Evolutionary conservation across 495 filamentous ascomycete species (phyloP), one percentile per base, ranked within the genome.

Genomic region (Trichoderma parareesei): DNA sequence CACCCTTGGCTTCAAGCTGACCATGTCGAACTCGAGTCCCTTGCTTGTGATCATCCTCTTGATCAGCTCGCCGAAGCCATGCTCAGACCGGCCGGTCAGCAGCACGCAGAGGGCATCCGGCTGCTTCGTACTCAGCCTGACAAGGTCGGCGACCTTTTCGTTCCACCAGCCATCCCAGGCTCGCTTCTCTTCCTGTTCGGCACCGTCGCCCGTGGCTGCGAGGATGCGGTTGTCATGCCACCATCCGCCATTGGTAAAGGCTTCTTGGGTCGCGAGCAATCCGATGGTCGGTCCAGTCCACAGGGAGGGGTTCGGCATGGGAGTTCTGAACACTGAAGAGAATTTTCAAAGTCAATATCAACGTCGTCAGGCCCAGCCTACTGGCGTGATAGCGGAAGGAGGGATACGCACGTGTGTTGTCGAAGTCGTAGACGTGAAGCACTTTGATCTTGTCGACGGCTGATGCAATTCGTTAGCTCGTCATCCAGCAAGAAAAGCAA

Each of bases 141-240:
- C 90, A 38, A 99, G 80, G 67, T 90, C 82, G 53, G 94, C 88
- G 70, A 99, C 90, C 69, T 88, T 83, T 70, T 99, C 92, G 69
- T 97, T 98, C 95, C 95, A 99, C 91, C 92, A 99, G 14, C 92
- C 92, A 61, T 88, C 74, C 95, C 95, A 99, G 4, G 83, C 91
- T 16, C 85, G 85, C 53, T 82, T 78, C 73, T 98, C 93, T 75
- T 98, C 94, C 40, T 84, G 82, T 49, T 91, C 91, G 5, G 88
- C 71, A 3, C 95, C 94, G 66, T 91, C 85, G 27, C 94, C 94
- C 3, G 91, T 96, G 4, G 93, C 88, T 33, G 88, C 84, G 18
- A 99, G 86, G 64, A 99, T 89, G 46, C 85, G 84, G 33, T 87
- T 78, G 71, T 98, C 92, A 74, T 99, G 94, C 94, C 94, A 99